A percentile compares a stretch with the other conserved stretches of the same genome.
These are phyloP conservation scores for Dendryphion nanum DNA, from an alignment of 2,329 filamentous ascomycete species.

Conservation along the genomic window DNA sequence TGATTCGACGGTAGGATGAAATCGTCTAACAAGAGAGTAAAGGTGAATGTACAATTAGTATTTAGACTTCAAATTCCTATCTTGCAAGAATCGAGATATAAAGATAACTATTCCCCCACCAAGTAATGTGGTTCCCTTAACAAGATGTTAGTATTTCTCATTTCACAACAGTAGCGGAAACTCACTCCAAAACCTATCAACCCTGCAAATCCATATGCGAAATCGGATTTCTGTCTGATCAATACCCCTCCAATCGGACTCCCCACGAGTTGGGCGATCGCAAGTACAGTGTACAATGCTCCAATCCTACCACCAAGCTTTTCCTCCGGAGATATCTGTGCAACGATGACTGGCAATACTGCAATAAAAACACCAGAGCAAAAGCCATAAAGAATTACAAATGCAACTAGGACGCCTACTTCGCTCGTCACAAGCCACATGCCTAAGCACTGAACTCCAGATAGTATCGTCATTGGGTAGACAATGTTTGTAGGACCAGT, in stretches of 20 bases:
- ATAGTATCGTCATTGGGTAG: constrained; percentile 7
- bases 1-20: too few relatives aligned
- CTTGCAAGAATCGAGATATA: background rate
- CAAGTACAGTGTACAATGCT: constrained; percentile 5
- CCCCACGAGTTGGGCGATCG: constrained; percentile 5
- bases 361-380: constrained; percentile 9
- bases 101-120: background rate
- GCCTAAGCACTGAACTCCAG: constrained; percentile 5
- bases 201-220: background rate
- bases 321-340: constrained; percentile 5
- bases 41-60: too few relatives aligned
- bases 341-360: constrained; percentile 4
- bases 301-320: constrained; percentile 7
- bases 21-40: too few relatives aligned
- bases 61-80: too few relatives aligned
- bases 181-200: constrained; percentile 1
- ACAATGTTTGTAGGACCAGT: constrained; percentile 5
- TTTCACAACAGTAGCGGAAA: background rate
- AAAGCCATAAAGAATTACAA: constrained; percentile 7
- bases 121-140: background rate
- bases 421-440: constrained; percentile 6
- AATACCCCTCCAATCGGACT: constrained; percentile 3
- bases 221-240: background rate
- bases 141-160: background rate
- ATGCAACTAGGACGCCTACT: constrained; percentile 3